Evolutionary conservation across 2,329 filamentous ascomycete genomes (phyloP).

Genomic region (Ophiostoma perfectum): DNA sequence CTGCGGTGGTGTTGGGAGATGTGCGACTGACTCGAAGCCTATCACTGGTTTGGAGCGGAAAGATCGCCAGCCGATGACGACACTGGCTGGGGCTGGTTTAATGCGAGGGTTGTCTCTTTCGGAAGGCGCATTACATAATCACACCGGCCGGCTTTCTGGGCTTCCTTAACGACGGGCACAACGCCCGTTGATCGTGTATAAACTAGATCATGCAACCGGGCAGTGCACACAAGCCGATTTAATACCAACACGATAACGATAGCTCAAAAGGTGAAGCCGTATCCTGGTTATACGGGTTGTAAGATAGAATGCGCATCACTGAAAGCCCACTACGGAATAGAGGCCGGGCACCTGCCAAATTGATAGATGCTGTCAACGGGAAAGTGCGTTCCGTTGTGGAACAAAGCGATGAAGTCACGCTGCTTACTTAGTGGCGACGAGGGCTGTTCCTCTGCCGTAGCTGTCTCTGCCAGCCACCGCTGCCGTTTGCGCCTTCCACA

Average conservation of each 20-base stretch:
- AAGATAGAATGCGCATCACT: background rate
- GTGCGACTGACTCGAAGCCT: background rate
- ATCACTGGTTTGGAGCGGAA: background rate
- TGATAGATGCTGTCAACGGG: background rate
- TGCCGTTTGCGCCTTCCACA: slow-evolving; percentile 2
- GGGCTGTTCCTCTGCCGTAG: background rate
- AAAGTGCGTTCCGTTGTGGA: background rate
- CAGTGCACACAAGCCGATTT: background rate
- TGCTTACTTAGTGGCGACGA: background rate
- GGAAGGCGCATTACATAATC: background rate
- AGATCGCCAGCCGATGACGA: slow-evolving; percentile 12
- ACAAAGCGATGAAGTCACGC: background rate
- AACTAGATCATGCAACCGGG: background rate
- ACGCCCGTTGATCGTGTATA: background rate
- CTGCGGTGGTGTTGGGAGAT: background rate
- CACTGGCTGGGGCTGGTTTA: background rate
- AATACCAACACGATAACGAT: background rate
- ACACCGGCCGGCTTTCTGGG: background rate
- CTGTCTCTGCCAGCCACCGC: background rate
- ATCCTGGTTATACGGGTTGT: background rate
- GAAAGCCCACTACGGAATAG: background rate
- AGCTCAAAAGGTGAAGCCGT: background rate
- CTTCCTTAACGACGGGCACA: too few relatives aligned
- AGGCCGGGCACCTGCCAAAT: slow-evolving; percentile 1
- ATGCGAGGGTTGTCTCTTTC: background rate